These are phyloP conservation scores for Candida xiaguanensis DNA, from an alignment of 805 yeast genomes.

Conservation along the genomic window DNA sequence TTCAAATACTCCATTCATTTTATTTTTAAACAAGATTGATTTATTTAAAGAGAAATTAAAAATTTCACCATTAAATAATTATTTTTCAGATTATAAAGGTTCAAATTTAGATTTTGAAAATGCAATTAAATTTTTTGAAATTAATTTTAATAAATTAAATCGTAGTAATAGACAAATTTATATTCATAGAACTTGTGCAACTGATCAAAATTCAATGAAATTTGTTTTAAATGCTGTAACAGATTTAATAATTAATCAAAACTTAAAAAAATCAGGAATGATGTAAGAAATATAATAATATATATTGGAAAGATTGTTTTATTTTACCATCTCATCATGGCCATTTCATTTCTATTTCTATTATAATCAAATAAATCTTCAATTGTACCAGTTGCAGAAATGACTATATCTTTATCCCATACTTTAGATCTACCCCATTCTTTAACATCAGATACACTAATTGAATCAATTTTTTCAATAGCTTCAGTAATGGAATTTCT, in stretches of 20 bases:
- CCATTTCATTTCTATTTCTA: conserved; percentile 86
- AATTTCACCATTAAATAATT: conserved; percentile 60
- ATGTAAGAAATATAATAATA: conserved; percentile 40
- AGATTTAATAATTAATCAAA: conserved; percentile 83
- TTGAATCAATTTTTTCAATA: conserved; percentile 58
- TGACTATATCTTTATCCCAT: conserved; percentile 82
- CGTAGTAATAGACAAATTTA: conserved; percentile 73
- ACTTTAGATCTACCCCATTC: conserved; percentile 72
- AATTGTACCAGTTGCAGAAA: conserved; percentile 82
- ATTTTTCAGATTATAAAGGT: conserved; percentile 78
- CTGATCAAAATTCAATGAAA: conserved; percentile 84
- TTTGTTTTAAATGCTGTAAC: conserved; percentile 91
- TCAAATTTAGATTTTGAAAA: conserved; percentile 54
- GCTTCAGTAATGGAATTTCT: conserved; percentile 59
- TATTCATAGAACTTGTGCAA: conserved; percentile 92
- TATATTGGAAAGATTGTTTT: no score
- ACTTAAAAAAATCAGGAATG: conserved; percentile 73
- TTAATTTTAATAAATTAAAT: conserved; percentile 60
- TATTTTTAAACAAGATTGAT: conserved; percentile 88
- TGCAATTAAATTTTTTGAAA: conserved; percentile 69
- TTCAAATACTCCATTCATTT: conserved; percentile 76
- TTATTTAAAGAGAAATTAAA: conserved; percentile 67
- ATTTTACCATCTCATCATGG: conserved; percentile 70
- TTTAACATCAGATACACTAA: conserved; percentile 56
- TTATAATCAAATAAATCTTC: conserved; percentile 80